Percentiles rank a stretch among this genome's conserved stretches.
Conservation (phyloP, 2,329 filamentous ascomycete species). For the Pseudopyrenochaeta lycopersici region DNA sequence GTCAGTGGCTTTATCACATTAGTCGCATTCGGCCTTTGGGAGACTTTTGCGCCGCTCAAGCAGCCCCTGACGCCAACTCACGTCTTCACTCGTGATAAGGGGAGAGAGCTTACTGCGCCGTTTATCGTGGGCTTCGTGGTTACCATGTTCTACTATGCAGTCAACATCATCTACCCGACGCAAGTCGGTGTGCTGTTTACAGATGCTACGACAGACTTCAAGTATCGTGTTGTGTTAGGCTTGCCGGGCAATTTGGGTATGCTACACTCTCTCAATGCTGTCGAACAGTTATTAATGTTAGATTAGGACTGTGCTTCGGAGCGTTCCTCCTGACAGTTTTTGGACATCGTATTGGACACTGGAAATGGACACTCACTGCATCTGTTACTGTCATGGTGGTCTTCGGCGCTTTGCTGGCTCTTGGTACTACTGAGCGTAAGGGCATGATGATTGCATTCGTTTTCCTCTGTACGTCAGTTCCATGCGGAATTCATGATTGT, state of each 20-base stretch:
- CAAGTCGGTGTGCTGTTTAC: slow-evolving; percentile 59
- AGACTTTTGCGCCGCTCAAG: slow-evolving; percentile 38
- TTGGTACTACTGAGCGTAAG: slow-evolving; percentile 56
- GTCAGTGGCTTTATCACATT: slow-evolving; percentile 41
- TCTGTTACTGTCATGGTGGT: slow-evolving; percentile 58
- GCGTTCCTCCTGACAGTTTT: slow-evolving; percentile 54
- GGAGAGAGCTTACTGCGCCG: slow-evolving; percentile 59
- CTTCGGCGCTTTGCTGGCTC: slow-evolving; percentile 56
- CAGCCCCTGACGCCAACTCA: slow-evolving; percentile 53
- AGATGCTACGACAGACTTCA: slow-evolving; percentile 46
- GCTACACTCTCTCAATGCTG: not conserved
- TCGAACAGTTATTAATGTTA: not conserved
- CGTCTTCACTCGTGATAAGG: slow-evolving; percentile 56
- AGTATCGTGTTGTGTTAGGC: slow-evolving; percentile 50
- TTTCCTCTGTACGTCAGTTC: slow-evolving; percentile 43
- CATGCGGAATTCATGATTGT: slow-evolving; percentile 21
- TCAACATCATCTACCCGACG: slow-evolving; percentile 57
- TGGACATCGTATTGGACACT: slow-evolving; percentile 55
- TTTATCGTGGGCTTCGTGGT: slow-evolving; percentile 57
- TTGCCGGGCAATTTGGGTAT: slow-evolving; percentile 56
- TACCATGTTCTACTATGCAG: slow-evolving; percentile 63
- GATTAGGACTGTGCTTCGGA: slow-evolving; percentile 47
- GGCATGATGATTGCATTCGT: slow-evolving; percentile 59
- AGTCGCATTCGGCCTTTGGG: slow-evolving; percentile 41
- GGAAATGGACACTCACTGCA: slow-evolving; percentile 58